Base-by-base conservation (phyloP, 2,329 filamentous ascomycete genomes). In the Colletotrichum orbiculare region DNA sequence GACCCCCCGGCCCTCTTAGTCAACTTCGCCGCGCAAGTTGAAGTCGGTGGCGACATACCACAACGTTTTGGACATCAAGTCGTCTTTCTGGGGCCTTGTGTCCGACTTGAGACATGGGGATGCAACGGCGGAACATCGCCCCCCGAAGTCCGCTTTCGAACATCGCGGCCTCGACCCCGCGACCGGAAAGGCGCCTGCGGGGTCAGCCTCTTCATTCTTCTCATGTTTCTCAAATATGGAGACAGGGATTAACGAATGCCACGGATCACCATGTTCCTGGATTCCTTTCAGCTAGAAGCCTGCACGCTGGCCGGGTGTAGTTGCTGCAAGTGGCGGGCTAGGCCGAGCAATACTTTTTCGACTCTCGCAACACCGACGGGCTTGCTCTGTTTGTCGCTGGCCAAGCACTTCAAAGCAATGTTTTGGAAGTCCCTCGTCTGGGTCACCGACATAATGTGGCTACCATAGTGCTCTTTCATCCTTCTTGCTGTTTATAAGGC, bases 71-170 rank as follows among this genome's bases (percentile, higher is more conserved):
- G 7, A 55, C 42, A 34, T 3, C 8, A 15, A 41, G 37, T n/a
- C 38, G 35, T 9, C 37, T 42, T 46, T 53, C 41, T 42, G 42
- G 42, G 58, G 37, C 37, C 39, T 37, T 8, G 43, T n/a, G 6
- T 63, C 52, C 63, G 53, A 52, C 42, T 63, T 42, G 9, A 38
- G 46, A 11, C 43, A 48, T 53, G 50, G 58, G 63, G 53, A 58
- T 62, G 58, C n/a, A 48, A 54, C 47, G 58, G 53, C 63, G 63
- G 63, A 66, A n/a, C 52, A 33, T 63, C 9, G 47, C 38, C 37
- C 58, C 50, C 63, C 63, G 63, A 60, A 48, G 42, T 25, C 63
- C 63, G 47, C 58, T 47, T 66, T 66, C 37, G 63, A 61, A 43
- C 52, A 57, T 39, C 38, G 37, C 42, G 37, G 38, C 47, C 25